Evolutionary conservation across 345 rosid species (phyloP).

Genomic region (Aquilaria malaccensis): DNA sequence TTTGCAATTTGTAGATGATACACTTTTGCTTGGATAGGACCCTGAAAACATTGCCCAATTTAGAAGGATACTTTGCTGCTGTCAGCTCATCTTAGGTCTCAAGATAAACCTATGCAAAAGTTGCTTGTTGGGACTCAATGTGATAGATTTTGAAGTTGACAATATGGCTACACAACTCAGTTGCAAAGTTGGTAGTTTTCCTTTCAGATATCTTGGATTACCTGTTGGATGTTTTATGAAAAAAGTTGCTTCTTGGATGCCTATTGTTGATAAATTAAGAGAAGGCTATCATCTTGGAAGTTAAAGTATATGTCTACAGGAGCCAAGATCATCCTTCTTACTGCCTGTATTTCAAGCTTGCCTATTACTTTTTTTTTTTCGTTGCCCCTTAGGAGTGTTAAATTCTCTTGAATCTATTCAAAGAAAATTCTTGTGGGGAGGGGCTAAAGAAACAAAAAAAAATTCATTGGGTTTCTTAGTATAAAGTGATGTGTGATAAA

Average conservation of each 20-base stretch:
- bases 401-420: too few relatives aligned
- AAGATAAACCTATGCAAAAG: not conserved
- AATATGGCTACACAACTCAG: too few relatives aligned
- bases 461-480: not conserved
- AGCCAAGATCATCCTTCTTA: not conserved
- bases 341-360: not conserved
- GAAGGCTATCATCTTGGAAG: not conserved
- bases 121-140: not conserved
- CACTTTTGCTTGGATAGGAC: not conserved
- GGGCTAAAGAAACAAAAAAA: too few relatives aligned
- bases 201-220: not conserved
- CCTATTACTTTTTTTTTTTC: not conserved
- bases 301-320: not conserved
- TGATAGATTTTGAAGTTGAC: too few relatives aligned
- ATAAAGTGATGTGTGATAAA: not conserved
- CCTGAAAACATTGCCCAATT: too few relatives aligned
- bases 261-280: too few relatives aligned
- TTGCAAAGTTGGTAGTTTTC: not conserved
- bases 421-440: not conserved
- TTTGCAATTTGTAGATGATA: not conserved
- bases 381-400: not conserved
- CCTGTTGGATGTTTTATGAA: not conserved
- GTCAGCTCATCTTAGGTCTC: not conserved
- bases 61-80: not conserved
- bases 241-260: not conserved